Evolutionary conservation across 139 green algal species (phyloP).

Genomic region (Picochlorum sp.): DNA sequence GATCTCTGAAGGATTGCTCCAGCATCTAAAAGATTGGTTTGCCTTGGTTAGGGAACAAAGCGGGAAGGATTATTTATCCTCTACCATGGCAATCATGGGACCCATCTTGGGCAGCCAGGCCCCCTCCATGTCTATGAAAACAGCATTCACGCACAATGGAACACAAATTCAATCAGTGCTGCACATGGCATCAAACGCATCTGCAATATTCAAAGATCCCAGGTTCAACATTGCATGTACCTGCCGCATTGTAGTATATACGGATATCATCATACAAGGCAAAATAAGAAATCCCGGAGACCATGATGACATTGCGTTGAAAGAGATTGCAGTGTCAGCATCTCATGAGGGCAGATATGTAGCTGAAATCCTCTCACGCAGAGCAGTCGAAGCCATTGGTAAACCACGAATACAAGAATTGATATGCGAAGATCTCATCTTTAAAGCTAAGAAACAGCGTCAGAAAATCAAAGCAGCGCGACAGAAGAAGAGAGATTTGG

Average conservation of each 20-base stretch:
- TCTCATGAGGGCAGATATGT: not conserved
- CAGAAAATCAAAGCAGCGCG: not conserved
- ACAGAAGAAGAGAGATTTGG: not conserved
- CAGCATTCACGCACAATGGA: too few species aligned
- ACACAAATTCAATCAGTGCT: too few species aligned
- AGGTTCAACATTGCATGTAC: slow-evolving; percentile 22
- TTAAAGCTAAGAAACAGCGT: slow-evolving; percentile 12
- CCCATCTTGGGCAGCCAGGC: too few species aligned
- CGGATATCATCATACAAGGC: slow-evolving; percentile 8
- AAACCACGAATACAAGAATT: slow-evolving; percentile 18
- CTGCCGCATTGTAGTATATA: slow-evolving; percentile 19
- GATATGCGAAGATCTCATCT: slow-evolving; percentile 21
- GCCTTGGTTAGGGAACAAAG: too few species aligned
- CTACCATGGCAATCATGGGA: too few species aligned
- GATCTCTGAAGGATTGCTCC: slow-evolving; percentile 21
- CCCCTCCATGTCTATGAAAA: too few species aligned
- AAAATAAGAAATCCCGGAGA: not conserved
- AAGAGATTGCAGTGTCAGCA: not conserved
- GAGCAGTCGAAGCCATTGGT: slow-evolving; percentile 14
- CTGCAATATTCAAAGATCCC: slow-evolving; percentile 20
- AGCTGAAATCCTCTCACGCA: slow-evolving; percentile 11
- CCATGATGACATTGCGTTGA: not conserved
- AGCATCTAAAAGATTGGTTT: slow-evolving; percentile 19
- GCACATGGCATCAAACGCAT: too few species aligned
- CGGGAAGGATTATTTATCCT: too few species aligned